Evolutionary conservation across 805 yeast genomes (phyloP).

Genomic region (Pichia ethanolica): DNA sequence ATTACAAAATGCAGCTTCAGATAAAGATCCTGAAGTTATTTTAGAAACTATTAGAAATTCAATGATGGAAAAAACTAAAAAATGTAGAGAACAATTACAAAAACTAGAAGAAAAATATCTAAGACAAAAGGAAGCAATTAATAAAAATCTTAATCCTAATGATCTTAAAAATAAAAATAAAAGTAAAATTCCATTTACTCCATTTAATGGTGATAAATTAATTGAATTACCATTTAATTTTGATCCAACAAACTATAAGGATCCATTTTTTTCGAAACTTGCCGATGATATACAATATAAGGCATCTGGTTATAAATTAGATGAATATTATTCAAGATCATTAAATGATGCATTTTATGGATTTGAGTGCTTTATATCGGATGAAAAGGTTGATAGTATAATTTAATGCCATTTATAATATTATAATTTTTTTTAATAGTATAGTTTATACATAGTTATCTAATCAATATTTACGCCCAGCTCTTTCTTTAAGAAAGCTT

Average conservation of each 20-base stretch:
- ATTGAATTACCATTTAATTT: constrained; percentile 39
- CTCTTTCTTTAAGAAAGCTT: constrained; percentile 56
- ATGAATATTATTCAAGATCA: constrained; percentile 63
- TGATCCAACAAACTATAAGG: constrained; percentile 38
- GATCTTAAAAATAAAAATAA: constrained; percentile 17
- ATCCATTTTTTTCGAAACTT: constrained; percentile 43
- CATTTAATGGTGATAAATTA: constrained; percentile 86
- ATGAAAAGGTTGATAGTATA: constrained; percentile 32
- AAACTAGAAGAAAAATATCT: constrained; percentile 26
- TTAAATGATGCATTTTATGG: constrained; percentile 88
- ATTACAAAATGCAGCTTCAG: constrained; percentile 31
- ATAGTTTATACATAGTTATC: not conserved
- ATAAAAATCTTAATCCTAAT: constrained; percentile 20
- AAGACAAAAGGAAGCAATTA: constrained; percentile 23
- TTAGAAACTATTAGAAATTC: constrained; percentile 46
- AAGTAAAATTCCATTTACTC: constrained; percentile 65
- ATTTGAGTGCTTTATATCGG: constrained; percentile 69
- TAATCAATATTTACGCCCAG: constrained; percentile 4
- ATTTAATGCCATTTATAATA: not conserved
- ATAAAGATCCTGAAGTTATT: constrained; percentile 34
- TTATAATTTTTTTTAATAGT: too few species aligned
- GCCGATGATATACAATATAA: constrained; percentile 52
- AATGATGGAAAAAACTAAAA: constrained; percentile 55
- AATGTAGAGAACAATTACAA: constrained; percentile 53
- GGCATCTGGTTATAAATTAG: constrained; percentile 81